These are phyloP conservation scores for Jimgerdemannia flammicorona DNA, from an alignment of 192 early-diverging fungal genomes.

Conservation along the genomic window DNA sequence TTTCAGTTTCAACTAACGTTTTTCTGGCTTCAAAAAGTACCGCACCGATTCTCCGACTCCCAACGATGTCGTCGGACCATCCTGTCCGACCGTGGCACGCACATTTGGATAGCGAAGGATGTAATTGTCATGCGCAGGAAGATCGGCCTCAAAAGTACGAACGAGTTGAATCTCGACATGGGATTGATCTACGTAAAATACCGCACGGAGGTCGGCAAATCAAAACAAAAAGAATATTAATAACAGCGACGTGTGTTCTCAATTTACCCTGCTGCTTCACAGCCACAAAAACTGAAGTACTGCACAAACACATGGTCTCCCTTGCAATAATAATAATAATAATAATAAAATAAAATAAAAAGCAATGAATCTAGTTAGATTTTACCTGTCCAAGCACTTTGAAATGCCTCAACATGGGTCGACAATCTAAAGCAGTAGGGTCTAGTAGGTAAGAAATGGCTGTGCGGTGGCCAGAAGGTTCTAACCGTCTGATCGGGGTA, in stretches of 20 bases:
- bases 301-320: too few relatives aligned
- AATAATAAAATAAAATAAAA: too few relatives aligned
- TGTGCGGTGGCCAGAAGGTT: slow-evolving; percentile 17
- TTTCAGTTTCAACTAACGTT: background rate
- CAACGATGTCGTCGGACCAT: background rate
- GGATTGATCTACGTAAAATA: background rate
- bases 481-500: slow-evolving; percentile 21
- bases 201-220: background rate
- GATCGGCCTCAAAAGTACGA: slow-evolving; percentile 24
- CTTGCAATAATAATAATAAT: too few relatives aligned
- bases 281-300: too few relatives aligned
- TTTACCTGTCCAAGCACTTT: slow-evolving; percentile 25
- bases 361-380: background rate
- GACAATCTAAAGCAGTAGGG: slow-evolving; percentile 22
- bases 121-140: slow-evolving; percentile 24
- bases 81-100: background rate
- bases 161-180: slow-evolving; percentile 16
- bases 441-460: slow-evolving; percentile 19
- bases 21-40: background rate
- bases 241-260: too few relatives aligned
- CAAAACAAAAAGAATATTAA: background rate
- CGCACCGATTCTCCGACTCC: background rate
- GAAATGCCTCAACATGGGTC: slow-evolving; percentile 11
- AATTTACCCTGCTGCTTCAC: too few relatives aligned
- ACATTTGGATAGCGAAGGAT: slow-evolving; percentile 22